Conservation (phyloP, 2,329 filamentous ascomycete genomes). For the Penicillium sp. region DNA sequence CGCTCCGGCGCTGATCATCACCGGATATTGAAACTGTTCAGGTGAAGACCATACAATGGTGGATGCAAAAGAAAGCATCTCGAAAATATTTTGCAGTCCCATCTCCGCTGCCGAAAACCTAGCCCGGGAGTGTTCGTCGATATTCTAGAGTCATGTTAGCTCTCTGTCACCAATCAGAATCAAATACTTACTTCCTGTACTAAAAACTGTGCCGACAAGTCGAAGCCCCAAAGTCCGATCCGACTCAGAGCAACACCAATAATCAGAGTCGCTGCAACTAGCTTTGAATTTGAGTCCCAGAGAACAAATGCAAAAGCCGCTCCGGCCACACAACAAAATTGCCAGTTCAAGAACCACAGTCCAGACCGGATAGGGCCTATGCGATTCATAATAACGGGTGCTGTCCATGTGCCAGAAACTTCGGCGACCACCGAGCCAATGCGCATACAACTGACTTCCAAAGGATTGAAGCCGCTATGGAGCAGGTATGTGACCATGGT, state of each 20-base stretch:
- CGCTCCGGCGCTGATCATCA: slow-evolving; percentile 55
- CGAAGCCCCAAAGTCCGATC: slow-evolving; percentile 62
- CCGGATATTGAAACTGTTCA: slow-evolving; percentile 64
- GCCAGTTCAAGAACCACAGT: slow-evolving; percentile 70
- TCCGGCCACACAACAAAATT: slow-evolving; percentile 56
- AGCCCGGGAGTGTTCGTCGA: slow-evolving; percentile 59
- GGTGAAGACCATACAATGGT: slow-evolving; percentile 67
- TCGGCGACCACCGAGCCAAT: slow-evolving; percentile 53
- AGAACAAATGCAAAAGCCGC: slow-evolving; percentile 48
- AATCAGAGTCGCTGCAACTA: slow-evolving; percentile 52
- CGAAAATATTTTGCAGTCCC: slow-evolving; percentile 68
- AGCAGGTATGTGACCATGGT: slow-evolving; percentile 59
- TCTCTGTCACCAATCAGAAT: background rate
- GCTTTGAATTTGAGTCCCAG: slow-evolving; percentile 22
- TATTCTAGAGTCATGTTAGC: slow-evolving; percentile 43
- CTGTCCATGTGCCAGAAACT: slow-evolving; percentile 54
- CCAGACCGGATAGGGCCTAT: slow-evolving; percentile 65
- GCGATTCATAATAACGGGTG: slow-evolving; percentile 50
- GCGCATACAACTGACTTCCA: slow-evolving; percentile 49
- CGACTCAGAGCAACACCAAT: slow-evolving; percentile 57
- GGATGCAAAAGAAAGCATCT: slow-evolving; percentile 64
- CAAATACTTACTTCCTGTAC: slow-evolving; percentile 56
- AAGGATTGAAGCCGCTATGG: slow-evolving; percentile 49
- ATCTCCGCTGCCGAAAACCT: slow-evolving; percentile 69
- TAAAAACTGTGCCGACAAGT: slow-evolving; percentile 60